Conservation (phyloP, 2,329 filamentous ascomycete genomes). For the Aureobasidium mangrovei region DNA sequence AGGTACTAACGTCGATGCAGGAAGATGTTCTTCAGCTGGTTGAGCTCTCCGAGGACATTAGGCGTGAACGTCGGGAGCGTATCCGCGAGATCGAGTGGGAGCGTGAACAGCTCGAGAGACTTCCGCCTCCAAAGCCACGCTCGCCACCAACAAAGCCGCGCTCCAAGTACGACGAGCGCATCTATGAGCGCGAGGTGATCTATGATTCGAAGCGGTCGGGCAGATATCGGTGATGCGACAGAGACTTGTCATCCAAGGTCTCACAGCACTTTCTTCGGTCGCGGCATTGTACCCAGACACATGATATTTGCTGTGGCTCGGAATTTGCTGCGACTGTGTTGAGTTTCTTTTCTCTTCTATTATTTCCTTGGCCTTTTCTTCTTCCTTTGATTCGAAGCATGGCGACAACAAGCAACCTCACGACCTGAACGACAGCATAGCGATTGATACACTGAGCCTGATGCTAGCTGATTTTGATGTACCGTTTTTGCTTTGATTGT, state of each 20-base stretch:
- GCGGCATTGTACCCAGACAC: too few relatives aligned
- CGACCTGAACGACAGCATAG: conserved; percentile 3
- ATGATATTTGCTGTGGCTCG: not conserved
- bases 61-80: conserved; percentile 51
- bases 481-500: not conserved
- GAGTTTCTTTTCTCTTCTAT: not conserved
- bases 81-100: conserved; percentile 57
- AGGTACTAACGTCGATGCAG: conserved; percentile 37
- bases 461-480: not conserved
- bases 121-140: conserved; percentile 32
- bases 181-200: conserved; percentile 59
- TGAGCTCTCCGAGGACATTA: conserved; percentile 73
- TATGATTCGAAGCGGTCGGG: conserved; percentile 40
- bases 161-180: conserved; percentile 51
- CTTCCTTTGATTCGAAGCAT: not conserved
- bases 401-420: not conserved
- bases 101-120: conserved; percentile 43
- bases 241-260: not conserved
- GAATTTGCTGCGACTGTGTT: not conserved
- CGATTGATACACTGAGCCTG: not conserved
- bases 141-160: conserved; percentile 31
- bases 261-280: too few relatives aligned
- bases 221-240: conserved; percentile 6
- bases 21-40: conserved; percentile 82
- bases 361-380: not conserved